phyloP scores from a whole-genome alignment of 2,329 filamentous ascomycete genomes.

The Lecanoromycetidae sp. region DNA sequence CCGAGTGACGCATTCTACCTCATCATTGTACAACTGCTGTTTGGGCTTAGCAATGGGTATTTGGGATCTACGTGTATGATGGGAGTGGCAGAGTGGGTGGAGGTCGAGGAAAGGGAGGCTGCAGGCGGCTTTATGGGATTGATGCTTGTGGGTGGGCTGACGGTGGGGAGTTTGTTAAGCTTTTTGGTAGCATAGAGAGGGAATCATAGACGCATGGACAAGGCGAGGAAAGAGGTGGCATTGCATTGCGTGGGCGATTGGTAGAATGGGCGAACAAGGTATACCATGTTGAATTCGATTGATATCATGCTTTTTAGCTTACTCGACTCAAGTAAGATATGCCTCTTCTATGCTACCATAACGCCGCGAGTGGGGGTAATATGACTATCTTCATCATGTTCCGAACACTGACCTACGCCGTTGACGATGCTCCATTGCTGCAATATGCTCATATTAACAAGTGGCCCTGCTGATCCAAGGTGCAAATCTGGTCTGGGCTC shows the following conservation, averaged over 20 bases:
- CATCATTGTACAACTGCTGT: constrained; percentile 66
- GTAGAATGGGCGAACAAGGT: no score
- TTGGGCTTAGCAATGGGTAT: constrained; percentile 79
- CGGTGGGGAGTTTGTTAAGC: constrained; percentile 76
- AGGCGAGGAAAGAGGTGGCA: not conserved
- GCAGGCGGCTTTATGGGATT: constrained; percentile 90
- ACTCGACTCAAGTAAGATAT: not conserved
- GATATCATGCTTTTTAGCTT: not conserved
- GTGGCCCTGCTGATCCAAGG: no score
- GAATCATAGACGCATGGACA: not conserved
- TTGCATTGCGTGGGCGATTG: no score
- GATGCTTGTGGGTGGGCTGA: constrained; percentile 72
- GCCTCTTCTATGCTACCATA: not conserved
- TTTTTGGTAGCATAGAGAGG: constrained; percentile 37
- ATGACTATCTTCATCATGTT: not conserved
- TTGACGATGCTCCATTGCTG: not conserved
- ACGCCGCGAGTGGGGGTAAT: constrained; percentile 11
- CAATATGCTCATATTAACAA: not conserved
- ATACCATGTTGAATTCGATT: not conserved
- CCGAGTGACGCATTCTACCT: constrained; percentile 81
- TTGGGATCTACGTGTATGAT: constrained; percentile 85
- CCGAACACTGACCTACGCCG: not conserved
- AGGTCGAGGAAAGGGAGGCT: constrained; percentile 70
- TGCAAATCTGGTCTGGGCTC: not conserved
- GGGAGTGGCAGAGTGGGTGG: constrained; percentile 69